Conservation (phyloP, 2,329 filamentous ascomycete genomes). For the Colletotrichum navitas region DNA sequence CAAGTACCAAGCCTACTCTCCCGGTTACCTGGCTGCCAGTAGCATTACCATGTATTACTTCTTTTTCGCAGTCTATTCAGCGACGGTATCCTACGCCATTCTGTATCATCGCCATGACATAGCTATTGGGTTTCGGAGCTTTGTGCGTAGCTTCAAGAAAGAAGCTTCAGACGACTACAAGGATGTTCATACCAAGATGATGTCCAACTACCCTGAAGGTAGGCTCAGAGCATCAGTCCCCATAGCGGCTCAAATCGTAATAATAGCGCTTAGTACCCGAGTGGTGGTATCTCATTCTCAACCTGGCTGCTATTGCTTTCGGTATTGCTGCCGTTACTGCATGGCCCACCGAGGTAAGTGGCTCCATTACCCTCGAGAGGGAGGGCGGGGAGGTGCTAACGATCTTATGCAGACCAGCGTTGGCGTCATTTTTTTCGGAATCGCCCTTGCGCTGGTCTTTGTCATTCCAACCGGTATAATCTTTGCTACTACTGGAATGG, state of each 20-base stretch:
- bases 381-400: neutral
- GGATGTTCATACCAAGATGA: conserved; percentile 61
- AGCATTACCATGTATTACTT: conserved; percentile 53
- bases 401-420: conserved; percentile 51
- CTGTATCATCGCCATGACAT: conserved; percentile 58
- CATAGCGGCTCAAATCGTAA: neutral
- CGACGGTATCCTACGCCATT: conserved; percentile 55
- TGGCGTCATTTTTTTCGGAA: conserved; percentile 58
- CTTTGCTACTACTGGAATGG: conserved; percentile 57
- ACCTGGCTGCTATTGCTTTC: conserved; percentile 50
- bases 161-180: conserved; percentile 44
- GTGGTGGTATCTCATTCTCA: conserved; percentile 59
- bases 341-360: conserved; percentile 53
- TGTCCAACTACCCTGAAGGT: conserved; percentile 59
- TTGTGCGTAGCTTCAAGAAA: conserved; percentile 49
- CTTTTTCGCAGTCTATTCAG: conserved; percentile 58
- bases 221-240: neutral
- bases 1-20: conserved; percentile 57
- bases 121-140: conserved; percentile 51
- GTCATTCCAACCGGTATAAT: conserved; percentile 60
- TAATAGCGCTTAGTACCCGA: conserved; percentile 52
- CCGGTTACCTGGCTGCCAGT: conserved; percentile 55
- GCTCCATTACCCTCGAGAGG: no score
- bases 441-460: conserved; percentile 57
- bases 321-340: conserved; percentile 52